Percentiles rank a stretch among this genome's conserved stretches.
These are phyloP conservation scores for Aspergillus calidoustus DNA, from an alignment of 2,329 filamentous ascomycete species.

Conservation along the genomic window DNA sequence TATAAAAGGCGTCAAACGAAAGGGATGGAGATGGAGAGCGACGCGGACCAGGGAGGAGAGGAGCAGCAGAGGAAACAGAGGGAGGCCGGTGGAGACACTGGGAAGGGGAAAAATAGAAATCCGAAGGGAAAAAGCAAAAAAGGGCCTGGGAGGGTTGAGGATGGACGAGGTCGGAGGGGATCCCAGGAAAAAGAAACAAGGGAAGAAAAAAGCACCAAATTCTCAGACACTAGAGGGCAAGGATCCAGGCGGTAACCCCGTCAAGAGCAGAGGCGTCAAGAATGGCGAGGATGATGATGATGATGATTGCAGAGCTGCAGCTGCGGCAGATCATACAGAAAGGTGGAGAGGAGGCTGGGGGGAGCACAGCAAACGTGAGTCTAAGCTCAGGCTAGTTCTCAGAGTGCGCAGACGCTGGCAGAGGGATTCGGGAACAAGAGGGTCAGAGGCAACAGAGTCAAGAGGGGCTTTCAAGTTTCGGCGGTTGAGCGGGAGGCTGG, in stretches of 20 bases:
- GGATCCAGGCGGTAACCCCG: slow-evolving; percentile 20
- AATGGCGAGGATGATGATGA: slow-evolving; percentile 6
- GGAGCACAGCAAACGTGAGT: slow-evolving; percentile 27
- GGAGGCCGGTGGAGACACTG: slow-evolving; percentile 22
- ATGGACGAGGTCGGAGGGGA: slow-evolving; percentile 23
- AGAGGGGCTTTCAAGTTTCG: neutral
- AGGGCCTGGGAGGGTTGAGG: slow-evolving; percentile 13
- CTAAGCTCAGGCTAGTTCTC: slow-evolving; percentile 20
- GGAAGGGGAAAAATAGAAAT: slow-evolving; percentile 25
- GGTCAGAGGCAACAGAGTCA: neutral
- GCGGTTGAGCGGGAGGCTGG: slow-evolving; percentile 17
- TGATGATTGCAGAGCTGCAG: slow-evolving; percentile 25
- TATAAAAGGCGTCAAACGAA: slow-evolving; percentile 33
- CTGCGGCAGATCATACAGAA: slow-evolving; percentile 30
- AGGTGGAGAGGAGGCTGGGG: slow-evolving; percentile 34
- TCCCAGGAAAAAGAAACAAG: slow-evolving; percentile 16
- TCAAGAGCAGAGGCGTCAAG: neutral
- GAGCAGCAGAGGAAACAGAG: slow-evolving; percentile 15
- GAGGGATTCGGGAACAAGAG: slow-evolving; percentile 2
- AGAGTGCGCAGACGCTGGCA: slow-evolving; percentile 10
- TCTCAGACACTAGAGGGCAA: slow-evolving; percentile 20
- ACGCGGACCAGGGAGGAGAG: slow-evolving; percentile 34
- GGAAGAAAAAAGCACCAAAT: slow-evolving; percentile 33
- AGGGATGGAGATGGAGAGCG: slow-evolving; percentile 25
- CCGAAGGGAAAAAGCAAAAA: slow-evolving; percentile 29